Evolutionary conservation across 2,329 filamentous ascomycete species (phyloP).

Genomic region (Mycocentrospora acerina): DNA sequence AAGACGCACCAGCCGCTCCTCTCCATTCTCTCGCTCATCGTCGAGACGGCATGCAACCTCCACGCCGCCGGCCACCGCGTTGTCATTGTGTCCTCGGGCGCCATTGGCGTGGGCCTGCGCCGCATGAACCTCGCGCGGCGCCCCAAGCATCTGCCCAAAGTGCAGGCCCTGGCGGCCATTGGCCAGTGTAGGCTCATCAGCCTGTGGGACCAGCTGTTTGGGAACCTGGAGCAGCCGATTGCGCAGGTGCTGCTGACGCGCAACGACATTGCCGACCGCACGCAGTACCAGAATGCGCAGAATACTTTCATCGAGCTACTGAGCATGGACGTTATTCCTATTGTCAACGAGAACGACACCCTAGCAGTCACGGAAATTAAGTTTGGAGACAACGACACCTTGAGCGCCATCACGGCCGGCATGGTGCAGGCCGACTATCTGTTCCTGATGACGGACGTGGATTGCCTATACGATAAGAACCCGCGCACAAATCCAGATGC

Average conservation of each 20-base stretch:
- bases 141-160: conserved; percentile 85
- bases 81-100: conserved; percentile 94
- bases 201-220: conserved; percentile 92
- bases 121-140: conserved; percentile 85
- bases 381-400: conserved; percentile 97
- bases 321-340: conserved; percentile 94
- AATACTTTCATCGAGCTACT: conserved; percentile 90
- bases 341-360: conserved; percentile 99
- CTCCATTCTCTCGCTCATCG: conserved; percentile 86
- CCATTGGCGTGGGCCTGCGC: conserved; percentile 89
- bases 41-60: conserved; percentile 87
- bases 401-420: conserved; percentile 92
- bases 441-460: conserved; percentile 98
- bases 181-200: conserved; percentile 94
- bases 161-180: conserved; percentile 93
- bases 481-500: conserved; percentile 83
- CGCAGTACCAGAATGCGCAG: conserved; percentile 93
- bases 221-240: conserved; percentile 82
- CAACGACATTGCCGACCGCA: conserved; percentile 95
- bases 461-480: conserved; percentile 96
- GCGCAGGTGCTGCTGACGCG: conserved; percentile 92
- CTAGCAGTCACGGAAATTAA: conserved; percentile 97
- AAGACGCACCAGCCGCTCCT: conserved; percentile 90
- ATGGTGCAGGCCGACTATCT: conserved; percentile 97
- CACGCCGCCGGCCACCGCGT: conserved; percentile 90